Evolutionary conservation across 331 rosid genomes (phyloP), one percentile per base, ranked within the genome.

Genomic region (Rosa hybrid): DNA sequence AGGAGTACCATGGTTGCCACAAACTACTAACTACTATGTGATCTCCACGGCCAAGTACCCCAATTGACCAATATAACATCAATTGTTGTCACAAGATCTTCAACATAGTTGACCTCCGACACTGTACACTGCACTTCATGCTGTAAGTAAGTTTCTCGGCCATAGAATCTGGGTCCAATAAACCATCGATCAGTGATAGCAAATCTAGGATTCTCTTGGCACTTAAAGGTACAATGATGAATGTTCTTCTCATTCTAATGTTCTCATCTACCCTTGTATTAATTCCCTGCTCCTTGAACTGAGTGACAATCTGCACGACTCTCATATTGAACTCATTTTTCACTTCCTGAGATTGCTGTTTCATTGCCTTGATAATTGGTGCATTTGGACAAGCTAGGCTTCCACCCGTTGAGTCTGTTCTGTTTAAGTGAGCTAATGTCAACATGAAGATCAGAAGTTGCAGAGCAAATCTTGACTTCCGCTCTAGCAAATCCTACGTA

Each of bases 81-180:
- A 85, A 93, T 88, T 54, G 99, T 91, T 72, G 94, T 95, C 62
- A 96, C 99, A 72, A 87, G 92, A n/a, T 94, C 98, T 88, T 91
- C 96, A 81, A 93, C 84, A 70, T 90, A 94, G 85, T 93, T 89
- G 79, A 95, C 96, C 89, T 93, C 99, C 90, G 91, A 88, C 65
- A 91, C 93, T 4, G 92, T 90, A 82, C 99, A 95, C 96, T 95
- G 92, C 79, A 91, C 88, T 89, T 91, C 93, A 27, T 89, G 71
- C 87, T 93, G 79, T 81, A 95, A 7, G 91, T 88, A 84, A 91
- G 98, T 68, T 89, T 89, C 86, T 96, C 86, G 46, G 76, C 85
- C 98, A 91, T 95, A 70, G 93, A 89, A 78, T 96, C 74, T 89
- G 94, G 38, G 94, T 84, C 98, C 97, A 89, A 48, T 91, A 90